Evolutionary conservation across 768 basidiomycete species (phyloP).

Genomic region (Mycena amicta): DNA sequence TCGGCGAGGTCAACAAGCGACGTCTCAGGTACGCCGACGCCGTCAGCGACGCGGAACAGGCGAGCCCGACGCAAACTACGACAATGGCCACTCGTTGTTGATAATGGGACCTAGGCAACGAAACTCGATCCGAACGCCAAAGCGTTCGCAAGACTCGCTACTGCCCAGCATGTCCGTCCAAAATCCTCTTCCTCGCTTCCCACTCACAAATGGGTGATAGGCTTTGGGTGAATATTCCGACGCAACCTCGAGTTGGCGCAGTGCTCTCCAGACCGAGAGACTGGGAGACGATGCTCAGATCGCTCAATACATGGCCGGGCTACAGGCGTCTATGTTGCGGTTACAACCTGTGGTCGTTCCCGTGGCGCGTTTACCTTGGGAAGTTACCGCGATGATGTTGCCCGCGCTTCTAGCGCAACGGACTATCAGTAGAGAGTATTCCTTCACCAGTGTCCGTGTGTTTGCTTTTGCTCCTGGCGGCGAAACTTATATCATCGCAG

Average conservation of each 20-base stretch:
- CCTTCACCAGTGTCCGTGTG: conserved; percentile 9
- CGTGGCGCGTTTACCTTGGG: conserved; percentile 23
- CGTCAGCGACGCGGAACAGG: conserved; percentile 21
- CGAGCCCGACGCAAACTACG: neutral
- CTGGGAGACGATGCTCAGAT: conserved; percentile 14
- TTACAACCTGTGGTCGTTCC: neutral
- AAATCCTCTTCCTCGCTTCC: neutral
- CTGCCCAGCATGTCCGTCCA: conserved; percentile 21
- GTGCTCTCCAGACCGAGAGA: conserved; percentile 14
- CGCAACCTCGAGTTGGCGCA: conserved; percentile 17
- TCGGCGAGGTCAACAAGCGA: neutral
- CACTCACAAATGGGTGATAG: conserved; percentile 4
- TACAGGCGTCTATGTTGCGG: conserved; percentile 1
- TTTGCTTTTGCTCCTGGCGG: neutral
- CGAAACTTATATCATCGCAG: conserved; percentile 1
- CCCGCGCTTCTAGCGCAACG: conserved; percentile 6
- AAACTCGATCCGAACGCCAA: conserved; percentile 28
- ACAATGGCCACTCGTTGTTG: neutral
- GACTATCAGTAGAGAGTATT: conserved; percentile 2
- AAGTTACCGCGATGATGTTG: conserved; percentile 14
- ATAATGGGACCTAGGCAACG: conserved; percentile 19
- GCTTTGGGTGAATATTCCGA: neutral
- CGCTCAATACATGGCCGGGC: conserved; percentile 17
- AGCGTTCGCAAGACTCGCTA: conserved; percentile 19
- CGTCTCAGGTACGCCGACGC: conserved; percentile 21